Evolutionary conservation across 78 protist genomes (phyloP).

Genomic region (Dictyostelium citrinum): DNA sequence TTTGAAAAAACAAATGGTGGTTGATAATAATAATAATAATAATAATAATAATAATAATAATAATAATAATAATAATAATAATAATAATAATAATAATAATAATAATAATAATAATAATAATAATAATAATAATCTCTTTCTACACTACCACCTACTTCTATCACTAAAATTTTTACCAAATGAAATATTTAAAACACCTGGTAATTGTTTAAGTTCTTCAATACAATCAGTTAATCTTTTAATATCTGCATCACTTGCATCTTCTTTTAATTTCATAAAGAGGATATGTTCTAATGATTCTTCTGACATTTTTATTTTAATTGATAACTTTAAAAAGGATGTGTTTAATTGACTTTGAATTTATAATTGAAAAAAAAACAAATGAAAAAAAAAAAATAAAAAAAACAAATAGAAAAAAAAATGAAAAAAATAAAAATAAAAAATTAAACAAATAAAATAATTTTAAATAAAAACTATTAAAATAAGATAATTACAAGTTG

Average conservation of each 20-base stretch:
- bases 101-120: too few relatives aligned
- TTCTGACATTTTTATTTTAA: background rate
- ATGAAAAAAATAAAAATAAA: background rate
- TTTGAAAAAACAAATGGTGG: background rate
- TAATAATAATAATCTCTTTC: too few relatives aligned
- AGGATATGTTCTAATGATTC: conserved; percentile 52
- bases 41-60: too few relatives aligned
- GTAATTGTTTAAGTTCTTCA: conserved; percentile 6
- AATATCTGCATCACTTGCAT: background rate
- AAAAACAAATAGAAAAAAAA: background rate
- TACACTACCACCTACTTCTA: conserved; percentile 68
- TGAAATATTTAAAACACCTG: conserved; percentile 40
- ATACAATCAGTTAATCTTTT: conserved; percentile 12
- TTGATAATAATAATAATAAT: too few relatives aligned
- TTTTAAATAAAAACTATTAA: too few relatives aligned
- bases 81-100: too few relatives aligned
- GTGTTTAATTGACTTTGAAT: too few relatives aligned
- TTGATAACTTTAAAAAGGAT: too few relatives aligned
- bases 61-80: too few relatives aligned
- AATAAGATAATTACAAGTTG: too few relatives aligned
- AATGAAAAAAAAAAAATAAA: background rate
- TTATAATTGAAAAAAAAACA: too few relatives aligned
- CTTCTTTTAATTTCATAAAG: conserved; percentile 43
- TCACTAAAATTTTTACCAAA: conserved; percentile 46
- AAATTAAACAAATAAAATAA: background rate